Evolutionary conservation across 441 rosid genomes (phyloP).

Genomic region (Corymbia citriodora): DNA sequence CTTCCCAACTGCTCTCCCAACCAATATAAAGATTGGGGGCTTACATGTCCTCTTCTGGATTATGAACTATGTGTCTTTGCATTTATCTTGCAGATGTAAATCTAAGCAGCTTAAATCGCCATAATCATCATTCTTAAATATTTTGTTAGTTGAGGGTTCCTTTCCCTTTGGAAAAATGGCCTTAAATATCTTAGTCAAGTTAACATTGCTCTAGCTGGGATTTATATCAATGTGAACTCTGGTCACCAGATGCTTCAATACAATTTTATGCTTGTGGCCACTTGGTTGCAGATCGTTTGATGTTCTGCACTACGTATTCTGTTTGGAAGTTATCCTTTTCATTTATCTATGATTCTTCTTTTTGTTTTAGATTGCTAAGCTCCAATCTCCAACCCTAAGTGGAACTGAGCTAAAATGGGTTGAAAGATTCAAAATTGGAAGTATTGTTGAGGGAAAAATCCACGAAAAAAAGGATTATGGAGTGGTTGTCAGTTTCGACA

Average conservation of each 20-base stretch:
- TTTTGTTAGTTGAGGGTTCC: background rate
- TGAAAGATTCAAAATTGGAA: slow-evolving; percentile 69
- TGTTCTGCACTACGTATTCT: background rate
- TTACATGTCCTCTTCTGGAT: background rate
- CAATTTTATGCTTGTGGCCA: background rate
- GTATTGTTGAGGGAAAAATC: slow-evolving; percentile 63
- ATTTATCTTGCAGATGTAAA: background rate
- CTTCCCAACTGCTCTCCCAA: background rate
- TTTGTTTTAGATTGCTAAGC: slow-evolving; percentile 55
- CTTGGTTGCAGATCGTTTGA: background rate
- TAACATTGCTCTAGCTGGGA: background rate
- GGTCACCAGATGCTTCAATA: background rate
- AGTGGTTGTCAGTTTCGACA: slow-evolving; percentile 67
- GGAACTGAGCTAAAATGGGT: slow-evolving; percentile 54
- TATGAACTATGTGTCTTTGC: background rate
- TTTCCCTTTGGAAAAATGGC: background rate
- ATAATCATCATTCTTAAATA: background rate
- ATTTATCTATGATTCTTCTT: background rate
- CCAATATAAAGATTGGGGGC: background rate
- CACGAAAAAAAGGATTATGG: slow-evolving; percentile 80
- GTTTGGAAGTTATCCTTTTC: background rate
- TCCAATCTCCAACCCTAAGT: slow-evolving; percentile 41
- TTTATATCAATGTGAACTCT: background rate
- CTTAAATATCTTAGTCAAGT: background rate
- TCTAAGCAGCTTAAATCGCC: background rate